Base-by-base conservation (phyloP, 139 green algal genomes). In the Chlorella ohadii region DNA sequence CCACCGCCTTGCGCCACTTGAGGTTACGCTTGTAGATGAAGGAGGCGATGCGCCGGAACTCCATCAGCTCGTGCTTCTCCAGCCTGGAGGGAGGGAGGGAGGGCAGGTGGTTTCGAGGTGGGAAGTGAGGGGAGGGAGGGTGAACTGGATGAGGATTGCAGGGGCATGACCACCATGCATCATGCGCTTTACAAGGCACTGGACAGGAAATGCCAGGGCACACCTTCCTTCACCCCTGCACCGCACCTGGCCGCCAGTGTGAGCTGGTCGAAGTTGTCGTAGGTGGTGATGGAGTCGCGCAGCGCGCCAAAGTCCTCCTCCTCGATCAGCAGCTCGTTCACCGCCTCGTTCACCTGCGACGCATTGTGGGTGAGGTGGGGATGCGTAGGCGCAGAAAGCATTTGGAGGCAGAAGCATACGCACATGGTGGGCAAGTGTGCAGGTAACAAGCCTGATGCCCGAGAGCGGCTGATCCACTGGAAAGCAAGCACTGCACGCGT, bases 261-360 rank as follows among this genome's bases (percentile, higher is more conserved):
- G 20, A 98, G 90, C 89, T 98, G 95, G 91, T 99, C 97, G 81
- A 97, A 99, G 94, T 98, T 98, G 91, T 99, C 97, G 86, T 98
- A 98, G 13, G 93, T 96, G 61, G 95, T 92, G 81, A 99, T 98
- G 87, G 87, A 95, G 55, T 95, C 91, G 59, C 92, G 78, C 72
- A 98, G 89, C 11, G 75, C 89, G 0, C 33, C 72, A 39, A 65
- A 98, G 92, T 99, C 96, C 88, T 99, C 96, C 91, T 99, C 97
- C 82, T 98, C 96, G 33, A 99, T 94, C 66, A 98, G 93, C 85
- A 99, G 91, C 75, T 95, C 92, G 87, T 99, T 99, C 38, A 99
- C 87, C 23, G 95, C 95, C 84, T 98, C 95, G 86, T 98, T 98
- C 34, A 99, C 96, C 59, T 82, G 76, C 3, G 57, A 25, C 7